phyloP scores from a whole-genome alignment of 768 basidiomycete species.

The Rhizopogon salebrosus region DNA sequence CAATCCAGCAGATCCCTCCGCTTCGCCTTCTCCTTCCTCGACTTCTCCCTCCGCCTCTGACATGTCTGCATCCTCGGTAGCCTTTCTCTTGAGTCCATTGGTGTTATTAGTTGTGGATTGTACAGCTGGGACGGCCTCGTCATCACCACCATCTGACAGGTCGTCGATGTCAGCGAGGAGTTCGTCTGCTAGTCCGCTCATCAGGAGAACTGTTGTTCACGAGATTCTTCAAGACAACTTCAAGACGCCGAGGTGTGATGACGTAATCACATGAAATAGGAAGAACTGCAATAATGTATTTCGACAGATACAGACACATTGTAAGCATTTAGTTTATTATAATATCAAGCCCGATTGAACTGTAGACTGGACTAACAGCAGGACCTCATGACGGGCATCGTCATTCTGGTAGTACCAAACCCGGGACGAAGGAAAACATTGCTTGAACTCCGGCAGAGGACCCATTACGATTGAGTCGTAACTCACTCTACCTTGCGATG shows the following conservation, averaged over 20 bases:
- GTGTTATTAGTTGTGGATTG: constrained; percentile 11
- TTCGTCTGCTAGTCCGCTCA: constrained; percentile 87
- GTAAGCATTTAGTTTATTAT: too few relatives aligned
- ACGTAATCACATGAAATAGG: neutral
- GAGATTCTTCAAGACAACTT: neutral
- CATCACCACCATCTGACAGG: constrained; percentile 62
- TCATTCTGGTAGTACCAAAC: too few relatives aligned
- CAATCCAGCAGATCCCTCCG: constrained; percentile 43
- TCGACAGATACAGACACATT: too few relatives aligned
- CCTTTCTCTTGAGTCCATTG: constrained; percentile 60
- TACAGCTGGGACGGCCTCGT: constrained; percentile 32
- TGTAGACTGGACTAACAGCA: too few relatives aligned
- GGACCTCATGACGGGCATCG: too few relatives aligned
- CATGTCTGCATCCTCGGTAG: constrained; percentile 47
- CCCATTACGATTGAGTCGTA: too few relatives aligned
- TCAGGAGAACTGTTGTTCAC: constrained; percentile 19
- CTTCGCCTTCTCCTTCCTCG: constrained; percentile 33
- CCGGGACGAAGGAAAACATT: too few relatives aligned
- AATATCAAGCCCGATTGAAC: too few relatives aligned
- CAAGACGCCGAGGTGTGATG: neutral
- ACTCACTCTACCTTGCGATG: too few relatives aligned
- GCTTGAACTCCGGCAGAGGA: too few relatives aligned
- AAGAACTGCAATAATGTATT: neutral
- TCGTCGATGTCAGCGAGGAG: constrained; percentile 90
- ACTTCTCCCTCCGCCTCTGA: constrained; percentile 48